A percentile compares a stretch with the other conserved stretches of the same genome.
Evolutionary conservation across 129 eudicot genomes (phyloP).

Genomic region (Gnaphalium uliginosum): DNA sequence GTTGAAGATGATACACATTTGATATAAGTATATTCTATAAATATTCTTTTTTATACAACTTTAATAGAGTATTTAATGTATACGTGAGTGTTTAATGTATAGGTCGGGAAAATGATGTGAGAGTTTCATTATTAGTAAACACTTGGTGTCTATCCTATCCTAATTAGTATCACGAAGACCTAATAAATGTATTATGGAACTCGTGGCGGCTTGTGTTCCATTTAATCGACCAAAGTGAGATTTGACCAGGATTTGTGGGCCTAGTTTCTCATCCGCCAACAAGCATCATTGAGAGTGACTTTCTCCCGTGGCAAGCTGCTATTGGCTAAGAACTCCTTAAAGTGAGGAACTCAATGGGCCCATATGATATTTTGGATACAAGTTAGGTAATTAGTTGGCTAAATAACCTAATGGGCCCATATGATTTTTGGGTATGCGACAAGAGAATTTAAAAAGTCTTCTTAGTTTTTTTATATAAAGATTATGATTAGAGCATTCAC

Average conservation of each 20-base stretch:
- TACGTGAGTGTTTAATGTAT: too few relatives aligned
- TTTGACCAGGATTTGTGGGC: constrained; percentile 9
- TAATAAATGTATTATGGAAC: neutral
- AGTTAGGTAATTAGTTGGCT: constrained; percentile 21
- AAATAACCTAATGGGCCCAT: neutral
- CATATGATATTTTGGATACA: neutral
- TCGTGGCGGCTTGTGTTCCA: constrained; percentile 6
- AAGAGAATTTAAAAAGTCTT: too few relatives aligned
- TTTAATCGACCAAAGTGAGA: neutral
- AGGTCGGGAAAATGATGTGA: too few relatives aligned
- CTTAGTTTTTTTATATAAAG: too few relatives aligned
- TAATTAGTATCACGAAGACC: neutral
- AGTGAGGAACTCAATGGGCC: neutral
- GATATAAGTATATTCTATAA: too few relatives aligned
- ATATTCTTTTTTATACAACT: too few relatives aligned
- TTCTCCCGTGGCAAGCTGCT: neutral
- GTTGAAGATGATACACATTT: too few relatives aligned
- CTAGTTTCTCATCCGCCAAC: neutral
- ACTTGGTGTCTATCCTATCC: constrained; percentile 1
- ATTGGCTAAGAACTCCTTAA: constrained; percentile 12
- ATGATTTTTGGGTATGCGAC: too few relatives aligned
- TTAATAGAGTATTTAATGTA: too few relatives aligned
- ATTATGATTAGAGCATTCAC: too few relatives aligned
- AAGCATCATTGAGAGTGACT: neutral
- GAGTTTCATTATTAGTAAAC: neutral